These are phyloP conservation scores for Tilletiopsis washingtonensis DNA, from an alignment of 1,284 basidiomycete species.

Conservation along the genomic window DNA sequence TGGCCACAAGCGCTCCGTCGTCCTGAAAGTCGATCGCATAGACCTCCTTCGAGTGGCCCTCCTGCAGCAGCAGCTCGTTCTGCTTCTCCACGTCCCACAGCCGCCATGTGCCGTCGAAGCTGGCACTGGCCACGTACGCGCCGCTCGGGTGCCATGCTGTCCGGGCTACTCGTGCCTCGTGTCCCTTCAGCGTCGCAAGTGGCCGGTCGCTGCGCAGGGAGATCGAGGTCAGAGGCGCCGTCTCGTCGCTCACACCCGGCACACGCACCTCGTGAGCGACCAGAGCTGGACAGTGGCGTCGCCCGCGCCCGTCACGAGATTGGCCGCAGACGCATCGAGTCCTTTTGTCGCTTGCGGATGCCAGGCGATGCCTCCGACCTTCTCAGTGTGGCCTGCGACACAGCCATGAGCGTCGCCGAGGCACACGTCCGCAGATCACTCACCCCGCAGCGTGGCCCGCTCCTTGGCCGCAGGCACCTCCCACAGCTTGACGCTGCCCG, in stretches of 20 bases:
- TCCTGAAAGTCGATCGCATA: constrained; percentile 90
- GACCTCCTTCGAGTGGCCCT: constrained; percentile 95
- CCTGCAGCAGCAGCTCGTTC: constrained; percentile 79
- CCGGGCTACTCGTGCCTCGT: constrained; percentile 80
- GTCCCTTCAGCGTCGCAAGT: constrained; percentile 73
- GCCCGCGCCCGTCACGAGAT: constrained; percentile 82
- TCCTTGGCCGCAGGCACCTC: constrained; percentile 64
- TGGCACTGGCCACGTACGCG: constrained; percentile 81
- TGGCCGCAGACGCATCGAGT: constrained; percentile 62
- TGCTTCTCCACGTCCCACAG: constrained; percentile 82
- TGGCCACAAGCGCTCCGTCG: constrained; percentile 85
- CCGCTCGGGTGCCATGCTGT: constrained; percentile 95
- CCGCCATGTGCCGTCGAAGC: constrained; percentile 97
- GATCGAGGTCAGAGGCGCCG: neutral
- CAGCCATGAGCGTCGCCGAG: too few species aligned
- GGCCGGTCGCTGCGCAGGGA: constrained; percentile 60
- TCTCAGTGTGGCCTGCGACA: constrained; percentile 63
- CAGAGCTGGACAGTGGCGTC: constrained; percentile 80
- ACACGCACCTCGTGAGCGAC: constrained; percentile 69
- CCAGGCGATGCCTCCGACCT: constrained; percentile 92
- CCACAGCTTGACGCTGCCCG: constrained; percentile 89
- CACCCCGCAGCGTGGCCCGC: neutral
- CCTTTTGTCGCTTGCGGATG: constrained; percentile 86
- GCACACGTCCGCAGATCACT: too few species aligned
- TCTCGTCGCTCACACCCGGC: neutral